Evolutionary conservation across 2,329 filamentous ascomycete species (phyloP).

Genomic region (Pseudogymnoascus sp.): DNA sequence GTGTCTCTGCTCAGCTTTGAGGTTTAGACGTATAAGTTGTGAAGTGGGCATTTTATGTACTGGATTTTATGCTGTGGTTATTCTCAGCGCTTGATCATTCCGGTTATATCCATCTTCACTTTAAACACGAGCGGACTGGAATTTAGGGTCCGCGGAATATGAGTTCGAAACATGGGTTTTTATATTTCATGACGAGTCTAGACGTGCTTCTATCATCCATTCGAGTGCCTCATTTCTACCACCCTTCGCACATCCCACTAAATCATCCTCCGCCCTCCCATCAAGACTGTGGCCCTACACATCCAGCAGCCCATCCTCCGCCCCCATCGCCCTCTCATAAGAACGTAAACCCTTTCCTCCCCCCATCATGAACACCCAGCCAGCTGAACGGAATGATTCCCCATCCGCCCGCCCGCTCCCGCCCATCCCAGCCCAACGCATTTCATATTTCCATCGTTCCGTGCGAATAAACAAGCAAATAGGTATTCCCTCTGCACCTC

Average conservation of each 20-base stretch:
- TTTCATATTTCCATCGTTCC: not conserved
- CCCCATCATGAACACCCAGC: not conserved
- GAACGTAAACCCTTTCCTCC: not conserved
- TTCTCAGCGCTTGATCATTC: not conserved
- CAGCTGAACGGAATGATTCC: not conserved
- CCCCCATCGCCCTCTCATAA: not conserved
- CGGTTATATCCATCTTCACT: no score
- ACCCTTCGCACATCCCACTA: not conserved
- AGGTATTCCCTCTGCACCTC: constrained; percentile 1
- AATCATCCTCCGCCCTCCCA: not conserved
- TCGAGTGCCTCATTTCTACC: not conserved
- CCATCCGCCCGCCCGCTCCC: not conserved
- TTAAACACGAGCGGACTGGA: not conserved
- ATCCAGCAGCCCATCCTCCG: not conserved
- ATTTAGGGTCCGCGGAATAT: not conserved
- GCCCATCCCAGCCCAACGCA: not conserved
- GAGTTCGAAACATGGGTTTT: not conserved
- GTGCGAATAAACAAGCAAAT: constrained; percentile 7
- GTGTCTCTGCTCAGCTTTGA: not conserved
- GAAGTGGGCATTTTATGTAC: not conserved
- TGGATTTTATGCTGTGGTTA: not conserved
- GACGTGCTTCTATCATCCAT: not conserved
- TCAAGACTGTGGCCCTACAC: not conserved
- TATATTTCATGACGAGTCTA: constrained; percentile 6
- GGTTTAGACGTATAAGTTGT: not conserved